phyloP scores from a whole-genome alignment of 2,329 filamentous ascomycete genomes.

The Magnaporthiopsis poae region DNA sequence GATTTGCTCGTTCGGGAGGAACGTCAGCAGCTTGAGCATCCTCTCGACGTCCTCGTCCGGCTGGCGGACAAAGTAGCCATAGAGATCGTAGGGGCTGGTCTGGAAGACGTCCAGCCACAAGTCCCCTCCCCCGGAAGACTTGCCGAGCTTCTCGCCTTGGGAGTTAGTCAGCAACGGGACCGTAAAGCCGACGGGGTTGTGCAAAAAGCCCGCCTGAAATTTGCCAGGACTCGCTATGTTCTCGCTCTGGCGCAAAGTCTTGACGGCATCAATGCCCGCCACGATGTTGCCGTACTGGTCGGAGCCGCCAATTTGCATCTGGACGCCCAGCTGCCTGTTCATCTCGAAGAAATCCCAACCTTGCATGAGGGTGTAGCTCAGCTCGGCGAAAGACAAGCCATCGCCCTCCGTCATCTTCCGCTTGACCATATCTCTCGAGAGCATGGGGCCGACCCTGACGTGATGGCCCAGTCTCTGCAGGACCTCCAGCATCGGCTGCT shows the following conservation, averaged over 20 bases:
- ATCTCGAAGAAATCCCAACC: constrained; percentile 95
- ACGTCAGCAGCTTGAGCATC: constrained; percentile 83
- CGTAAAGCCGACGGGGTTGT: constrained; percentile 70
- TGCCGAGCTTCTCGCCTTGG: constrained; percentile 83
- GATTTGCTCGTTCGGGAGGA: constrained; percentile 66
- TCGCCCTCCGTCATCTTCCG: constrained; percentile 73
- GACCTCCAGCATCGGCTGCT: constrained; percentile 62
- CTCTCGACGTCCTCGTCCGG: constrained; percentile 72
- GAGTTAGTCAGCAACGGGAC: constrained; percentile 81
- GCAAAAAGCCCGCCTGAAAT: constrained; percentile 23
- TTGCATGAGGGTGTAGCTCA: constrained; percentile 85
- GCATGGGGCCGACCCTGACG: constrained; percentile 74
- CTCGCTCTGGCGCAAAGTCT: constrained; percentile 46
- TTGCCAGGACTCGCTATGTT: not conserved
- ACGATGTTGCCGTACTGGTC: constrained; percentile 97
- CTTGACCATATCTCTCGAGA: constrained; percentile 73
- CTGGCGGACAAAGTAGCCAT: constrained; percentile 78
- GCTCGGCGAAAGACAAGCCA: constrained; percentile 90
- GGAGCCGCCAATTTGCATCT: constrained; percentile 86
- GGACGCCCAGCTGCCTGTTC: constrained; percentile 55
- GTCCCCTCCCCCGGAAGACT: constrained; percentile 76
- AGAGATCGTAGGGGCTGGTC: constrained; percentile 77
- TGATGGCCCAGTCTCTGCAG: constrained; percentile 62
- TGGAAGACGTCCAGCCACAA: constrained; percentile 79
- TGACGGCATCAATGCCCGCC: constrained; percentile 76